Evolutionary conservation across 768 basidiomycete species (phyloP).

Genomic region (Naganishia friedmannii): DNA sequence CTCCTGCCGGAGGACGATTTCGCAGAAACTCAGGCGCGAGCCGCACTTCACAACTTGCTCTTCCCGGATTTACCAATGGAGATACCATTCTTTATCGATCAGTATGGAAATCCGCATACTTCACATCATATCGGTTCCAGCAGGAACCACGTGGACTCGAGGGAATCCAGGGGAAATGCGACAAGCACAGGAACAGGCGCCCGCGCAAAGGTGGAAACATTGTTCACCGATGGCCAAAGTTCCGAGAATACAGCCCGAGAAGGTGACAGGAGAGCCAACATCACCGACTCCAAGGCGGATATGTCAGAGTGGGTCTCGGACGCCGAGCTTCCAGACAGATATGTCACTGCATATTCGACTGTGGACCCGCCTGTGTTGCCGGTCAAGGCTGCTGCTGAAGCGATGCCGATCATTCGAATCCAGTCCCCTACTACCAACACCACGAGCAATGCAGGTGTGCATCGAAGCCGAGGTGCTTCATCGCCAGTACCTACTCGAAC

Average conservation of each 20-base stretch:
- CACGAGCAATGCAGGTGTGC: conserved; percentile 2
- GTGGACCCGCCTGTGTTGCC: not conserved
- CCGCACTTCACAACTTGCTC: conserved; percentile 30
- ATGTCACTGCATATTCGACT: not conserved
- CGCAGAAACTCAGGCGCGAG: conserved; percentile 26
- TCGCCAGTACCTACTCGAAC: not conserved
- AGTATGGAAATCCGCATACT: conserved; percentile 21
- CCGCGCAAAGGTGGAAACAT: not conserved
- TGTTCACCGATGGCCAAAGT: not conserved
- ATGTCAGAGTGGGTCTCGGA: conserved; percentile 43
- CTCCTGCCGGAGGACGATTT: conserved; percentile 29
- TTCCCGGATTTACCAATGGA: conserved; percentile 32
- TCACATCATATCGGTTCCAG: conserved; percentile 9
- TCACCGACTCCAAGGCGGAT: not conserved
- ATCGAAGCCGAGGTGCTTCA: conserved; percentile 34
- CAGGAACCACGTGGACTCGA: conserved; percentile 4
- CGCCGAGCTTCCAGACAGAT: conserved; percentile 41
- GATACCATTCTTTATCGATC: conserved; percentile 27
- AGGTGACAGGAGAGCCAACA: not conserved
- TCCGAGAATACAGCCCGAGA: conserved; percentile 4
- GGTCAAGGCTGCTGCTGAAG: conserved; percentile 24
- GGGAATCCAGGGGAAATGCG: not conserved
- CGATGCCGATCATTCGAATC: conserved; percentile 43
- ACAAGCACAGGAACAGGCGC: not conserved
- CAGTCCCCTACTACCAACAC: conserved; percentile 43